Evolutionary conservation across 2,329 filamentous ascomycete genomes (phyloP).

Genomic region (Anthostomella pinea): DNA sequence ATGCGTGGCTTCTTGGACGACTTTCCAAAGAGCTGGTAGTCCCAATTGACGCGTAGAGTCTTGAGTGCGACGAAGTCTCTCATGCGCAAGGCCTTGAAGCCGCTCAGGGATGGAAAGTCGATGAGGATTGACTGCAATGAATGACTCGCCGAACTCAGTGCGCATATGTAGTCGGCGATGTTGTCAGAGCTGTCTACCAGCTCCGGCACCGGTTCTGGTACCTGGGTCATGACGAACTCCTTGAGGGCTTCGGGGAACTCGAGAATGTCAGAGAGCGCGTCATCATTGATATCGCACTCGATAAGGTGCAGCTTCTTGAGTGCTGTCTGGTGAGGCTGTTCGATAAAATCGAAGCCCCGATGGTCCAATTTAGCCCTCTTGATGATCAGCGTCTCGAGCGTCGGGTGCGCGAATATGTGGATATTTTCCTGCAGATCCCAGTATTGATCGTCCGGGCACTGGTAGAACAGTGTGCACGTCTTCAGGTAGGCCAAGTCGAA

Average conservation of each 20-base stretch:
- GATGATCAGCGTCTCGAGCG: slow-evolving; percentile 44
- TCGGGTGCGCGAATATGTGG: slow-evolving; percentile 49
- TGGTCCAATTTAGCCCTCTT: slow-evolving; percentile 44
- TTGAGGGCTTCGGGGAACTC: slow-evolving; percentile 43
- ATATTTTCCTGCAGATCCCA: slow-evolving; percentile 52
- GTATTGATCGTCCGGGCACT: slow-evolving; percentile 41
- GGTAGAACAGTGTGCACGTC: slow-evolving; percentile 46
- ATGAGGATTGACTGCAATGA: slow-evolving; percentile 45
- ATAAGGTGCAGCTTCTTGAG: slow-evolving; percentile 43
- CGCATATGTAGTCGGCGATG: slow-evolving; percentile 45
- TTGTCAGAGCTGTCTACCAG: slow-evolving; percentile 47
- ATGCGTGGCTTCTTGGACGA: slow-evolving; percentile 43
- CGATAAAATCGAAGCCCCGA: slow-evolving; percentile 45
- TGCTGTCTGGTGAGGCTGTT: slow-evolving; percentile 45
- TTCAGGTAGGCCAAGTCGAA: slow-evolving; percentile 49
- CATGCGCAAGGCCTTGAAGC: slow-evolving; percentile 41
- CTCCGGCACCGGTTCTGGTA: slow-evolving; percentile 36
- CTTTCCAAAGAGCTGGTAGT: slow-evolving; percentile 47
- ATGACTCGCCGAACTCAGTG: slow-evolving; percentile 39
- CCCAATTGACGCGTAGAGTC: slow-evolving; percentile 43
- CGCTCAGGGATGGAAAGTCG: slow-evolving; percentile 40
- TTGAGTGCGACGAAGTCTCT: slow-evolving; percentile 42
- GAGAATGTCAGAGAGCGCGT: slow-evolving; percentile 38
- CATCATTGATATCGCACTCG: slow-evolving; percentile 50
- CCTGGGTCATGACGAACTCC: slow-evolving; percentile 48